Evolutionary conservation across 345 rosid species (phyloP).

Genomic region (Heritiera littoralis): DNA sequence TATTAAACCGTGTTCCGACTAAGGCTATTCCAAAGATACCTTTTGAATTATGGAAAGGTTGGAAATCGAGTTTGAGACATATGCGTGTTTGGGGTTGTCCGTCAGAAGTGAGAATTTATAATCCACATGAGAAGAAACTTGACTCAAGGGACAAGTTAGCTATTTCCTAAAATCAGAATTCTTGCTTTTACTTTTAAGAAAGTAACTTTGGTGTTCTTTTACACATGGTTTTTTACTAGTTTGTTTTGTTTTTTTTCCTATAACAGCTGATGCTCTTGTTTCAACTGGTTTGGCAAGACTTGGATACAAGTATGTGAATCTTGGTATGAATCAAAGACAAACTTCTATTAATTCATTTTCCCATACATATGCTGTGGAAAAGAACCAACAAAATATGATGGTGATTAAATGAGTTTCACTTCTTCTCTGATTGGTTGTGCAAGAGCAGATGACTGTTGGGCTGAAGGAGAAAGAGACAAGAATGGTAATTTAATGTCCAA

Average conservation of each 20-base stretch:
- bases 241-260: neutral
- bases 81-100: too few relatives aligned
- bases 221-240: neutral
- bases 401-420: neutral
- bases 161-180: too few relatives aligned
- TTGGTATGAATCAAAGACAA: too few relatives aligned
- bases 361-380: neutral
- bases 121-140: too few relatives aligned
- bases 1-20: too few relatives aligned
- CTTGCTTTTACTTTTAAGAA: too few relatives aligned
- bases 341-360: neutral
- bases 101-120: too few relatives aligned
- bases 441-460: slow-evolving; percentile 58
- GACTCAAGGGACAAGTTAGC: too few relatives aligned
- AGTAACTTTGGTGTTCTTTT: too few relatives aligned
- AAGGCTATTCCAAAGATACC: too few relatives aligned
- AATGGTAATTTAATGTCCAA: slow-evolving; percentile 42
- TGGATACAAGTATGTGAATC: slow-evolving; percentile 56
- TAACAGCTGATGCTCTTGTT: slow-evolving; percentile 54
- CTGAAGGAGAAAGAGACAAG: slow-evolving; percentile 44
- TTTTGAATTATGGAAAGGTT: too few relatives aligned
- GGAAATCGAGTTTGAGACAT: too few relatives aligned
- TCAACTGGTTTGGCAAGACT: slow-evolving; percentile 53
- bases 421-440: neutral
- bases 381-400: neutral